These are phyloP conservation scores for Houttuynia cordata DNA, from an alignment of 164 flowering plant species.

Conservation along the genomic window DNA sequence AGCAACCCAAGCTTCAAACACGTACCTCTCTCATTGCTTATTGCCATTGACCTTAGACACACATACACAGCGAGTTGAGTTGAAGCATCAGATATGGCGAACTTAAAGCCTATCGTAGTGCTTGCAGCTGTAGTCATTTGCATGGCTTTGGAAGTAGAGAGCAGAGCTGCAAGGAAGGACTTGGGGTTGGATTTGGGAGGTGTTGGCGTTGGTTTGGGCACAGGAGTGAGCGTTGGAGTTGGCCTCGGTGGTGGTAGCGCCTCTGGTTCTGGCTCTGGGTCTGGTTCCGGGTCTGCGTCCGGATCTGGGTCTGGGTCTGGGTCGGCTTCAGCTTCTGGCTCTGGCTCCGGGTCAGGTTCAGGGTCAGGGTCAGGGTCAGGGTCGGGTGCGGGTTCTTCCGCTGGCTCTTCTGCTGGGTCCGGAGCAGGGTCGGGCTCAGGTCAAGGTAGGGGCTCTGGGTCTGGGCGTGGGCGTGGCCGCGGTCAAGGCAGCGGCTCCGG, in stretches of 20 bases:
- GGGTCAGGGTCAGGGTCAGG: conserved; percentile 14
- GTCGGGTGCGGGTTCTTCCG: conserved; percentile 1
- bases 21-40: not conserved
- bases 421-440: not conserved
- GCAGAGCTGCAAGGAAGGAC: conserved; percentile 28
- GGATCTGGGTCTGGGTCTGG: conserved; percentile 12
- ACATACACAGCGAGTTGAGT: too few species aligned
- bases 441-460: not conserved
- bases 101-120: conserved; percentile 7
- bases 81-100: conserved; percentile 8
- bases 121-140: conserved; percentile 14
- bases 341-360: conserved; percentile 10
- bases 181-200: conserved; percentile 29
- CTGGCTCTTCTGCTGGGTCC: not conserved
- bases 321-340: conserved; percentile 10
- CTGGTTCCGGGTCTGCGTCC: conserved; percentile 8
- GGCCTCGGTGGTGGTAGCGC: conserved; percentile 19
- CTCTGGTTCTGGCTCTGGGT: conserved; percentile 10
- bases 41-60: not conserved
- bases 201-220: conserved; percentile 12
- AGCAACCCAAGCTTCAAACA: not conserved
- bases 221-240: conserved; percentile 14
- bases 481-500: not conserved
- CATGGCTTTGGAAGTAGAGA: conserved; percentile 13
- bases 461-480: not conserved